These are phyloP conservation scores for Coemansia aciculifera DNA, from an alignment of 192 early-diverging fungal species.

Conservation along the genomic window DNA sequence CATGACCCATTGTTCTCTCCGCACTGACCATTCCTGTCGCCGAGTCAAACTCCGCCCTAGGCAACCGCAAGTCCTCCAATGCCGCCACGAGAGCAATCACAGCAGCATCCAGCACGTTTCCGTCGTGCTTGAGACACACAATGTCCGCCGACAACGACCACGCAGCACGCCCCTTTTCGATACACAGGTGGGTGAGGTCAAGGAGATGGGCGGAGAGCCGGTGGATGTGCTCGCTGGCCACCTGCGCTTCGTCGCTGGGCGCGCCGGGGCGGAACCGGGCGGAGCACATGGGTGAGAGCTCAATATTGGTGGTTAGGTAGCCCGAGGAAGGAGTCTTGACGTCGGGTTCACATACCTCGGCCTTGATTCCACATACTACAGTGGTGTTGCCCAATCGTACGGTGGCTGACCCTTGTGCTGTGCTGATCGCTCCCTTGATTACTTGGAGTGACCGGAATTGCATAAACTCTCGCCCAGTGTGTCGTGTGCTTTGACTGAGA, in stretches of 20 bases:
- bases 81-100: conserved; percentile 79
- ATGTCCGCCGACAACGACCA: conserved; percentile 91
- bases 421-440: conserved; percentile 67
- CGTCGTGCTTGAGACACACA: conserved; percentile 88
- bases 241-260: conserved; percentile 81
- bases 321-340: conserved; percentile 69
- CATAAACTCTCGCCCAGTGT: conserved; percentile 75
- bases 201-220: conserved; percentile 58
- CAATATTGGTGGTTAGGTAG: conserved; percentile 90
- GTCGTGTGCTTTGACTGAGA: conserved; percentile 72
- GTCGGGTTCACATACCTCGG: conserved; percentile 82
- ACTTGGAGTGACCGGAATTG: conserved; percentile 66
- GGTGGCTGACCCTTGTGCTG: conserved; percentile 83
- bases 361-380: conserved; percentile 92
- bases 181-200: conserved; percentile 63
- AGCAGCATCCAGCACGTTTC: conserved; percentile 86
- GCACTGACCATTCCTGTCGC: conserved; percentile 67
- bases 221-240: conserved; percentile 74
- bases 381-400: conserved; percentile 87
- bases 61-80: conserved; percentile 71
- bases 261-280: conserved; percentile 81
- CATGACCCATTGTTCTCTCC: conserved; percentile 18
- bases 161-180: conserved; percentile 74
- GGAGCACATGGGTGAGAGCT: conserved; percentile 88
- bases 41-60: conserved; percentile 65